phyloP scores from a whole-genome alignment of 2,329 filamentous ascomycete genomes.

The Monilinia aucupariae region DNA sequence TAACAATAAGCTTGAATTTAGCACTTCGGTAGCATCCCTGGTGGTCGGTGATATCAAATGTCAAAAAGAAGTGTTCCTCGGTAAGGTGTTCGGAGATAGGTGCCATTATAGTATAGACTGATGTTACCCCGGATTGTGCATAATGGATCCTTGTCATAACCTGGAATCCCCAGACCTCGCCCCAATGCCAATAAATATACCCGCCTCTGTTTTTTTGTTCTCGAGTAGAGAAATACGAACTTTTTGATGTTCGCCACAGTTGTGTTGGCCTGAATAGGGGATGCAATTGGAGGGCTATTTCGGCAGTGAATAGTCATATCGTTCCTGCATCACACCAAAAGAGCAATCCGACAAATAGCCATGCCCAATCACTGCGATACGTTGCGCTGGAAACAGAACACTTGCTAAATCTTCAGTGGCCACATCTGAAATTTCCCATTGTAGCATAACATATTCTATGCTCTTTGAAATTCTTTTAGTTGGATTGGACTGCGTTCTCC shows the following conservation, averaged over 20 bases:
- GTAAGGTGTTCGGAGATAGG: background rate
- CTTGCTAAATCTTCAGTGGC: background rate
- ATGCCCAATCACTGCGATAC: background rate
- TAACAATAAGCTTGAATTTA: background rate
- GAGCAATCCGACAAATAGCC: background rate
- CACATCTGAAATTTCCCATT: background rate
- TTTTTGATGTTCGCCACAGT: background rate
- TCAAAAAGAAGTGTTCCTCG: slow-evolving; percentile 8
- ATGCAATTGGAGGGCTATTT: background rate
- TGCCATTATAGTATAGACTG: background rate
- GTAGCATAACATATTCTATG: background rate
- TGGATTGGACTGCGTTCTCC: slow-evolving; percentile 1
- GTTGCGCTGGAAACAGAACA: background rate
- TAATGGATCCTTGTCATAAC: slow-evolving; percentile 10
- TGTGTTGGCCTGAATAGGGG: background rate
- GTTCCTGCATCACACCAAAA: slow-evolving; percentile 7
- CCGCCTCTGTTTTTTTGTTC: slow-evolving; percentile 3
- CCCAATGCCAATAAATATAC: background rate
- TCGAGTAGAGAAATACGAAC: background rate
- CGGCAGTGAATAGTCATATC: background rate
- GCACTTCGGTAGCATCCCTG: background rate
- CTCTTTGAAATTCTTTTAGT: background rate
- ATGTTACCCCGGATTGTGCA: slow-evolving; percentile 5
- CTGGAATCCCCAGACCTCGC: slow-evolving; percentile 11
- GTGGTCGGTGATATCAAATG: slow-evolving; percentile 5